Base-by-base conservation (phyloP, 176 grass and related monocot genomes). In the Eragrostis nindensis region DNA sequence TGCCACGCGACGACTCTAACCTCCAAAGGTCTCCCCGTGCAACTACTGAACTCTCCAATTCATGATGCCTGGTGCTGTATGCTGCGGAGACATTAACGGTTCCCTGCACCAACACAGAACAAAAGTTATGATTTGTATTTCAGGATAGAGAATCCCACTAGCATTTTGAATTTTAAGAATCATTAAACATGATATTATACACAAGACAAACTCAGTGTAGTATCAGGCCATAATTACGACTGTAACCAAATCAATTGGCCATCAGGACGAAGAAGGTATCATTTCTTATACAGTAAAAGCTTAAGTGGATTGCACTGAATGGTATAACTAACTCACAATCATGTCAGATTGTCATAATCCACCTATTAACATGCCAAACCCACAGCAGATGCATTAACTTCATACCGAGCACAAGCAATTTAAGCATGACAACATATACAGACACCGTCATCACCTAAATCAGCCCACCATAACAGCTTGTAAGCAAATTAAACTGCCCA, bases 21-120 rank as follows among this genome's bases (percentile, higher is more conserved):
- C 96, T 91, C 96, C 96, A 99, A 48, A 93, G 57, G 6, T 93
- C 96, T 74, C 96, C 96, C 49, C 90, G 83, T 66, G 96, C 96
- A 66, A 99, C 69, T 72, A 95, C 84, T 40, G 96, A 99, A 71
- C 79, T 81, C 64, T 99, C 96, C 21, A 94, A 48, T 36, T 87
- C 89, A 62, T 85, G 71, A 78, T 73, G 88, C 84, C 92, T 84
- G 61, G 86, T 89, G 79, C 86, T 72, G 46, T 98, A 95, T 7
- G 79, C 91, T 66, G 92, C 83, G 19, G 92, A 91, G 80, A 99
- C 55, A 79, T 91, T 95, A 76, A 99, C 55, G 4, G 63, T 91
- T 24, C 92, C 96, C 96, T 99, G 86, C 43, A 62, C 55, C 62
- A 87, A 54, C 19, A 73, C 69, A 50, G 77, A 74, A 46, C 18